Evolutionary conservation across 108 stramenopile species (phyloP).

Genomic region (Phaeodactylum tricornutum): DNA sequence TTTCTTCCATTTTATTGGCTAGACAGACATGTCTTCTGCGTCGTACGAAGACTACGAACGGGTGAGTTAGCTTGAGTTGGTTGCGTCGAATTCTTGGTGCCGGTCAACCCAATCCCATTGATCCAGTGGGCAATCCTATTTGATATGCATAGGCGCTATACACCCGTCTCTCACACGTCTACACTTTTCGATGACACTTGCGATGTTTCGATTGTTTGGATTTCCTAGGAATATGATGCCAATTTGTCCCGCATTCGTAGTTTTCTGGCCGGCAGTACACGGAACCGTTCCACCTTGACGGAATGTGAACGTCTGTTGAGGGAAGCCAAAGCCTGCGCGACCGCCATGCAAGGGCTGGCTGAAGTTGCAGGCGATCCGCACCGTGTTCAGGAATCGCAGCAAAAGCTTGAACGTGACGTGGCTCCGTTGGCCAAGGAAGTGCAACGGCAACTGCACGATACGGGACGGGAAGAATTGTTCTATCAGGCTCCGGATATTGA

Average conservation of each 20-base stretch:
- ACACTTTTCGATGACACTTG: background rate
- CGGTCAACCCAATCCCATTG: no score
- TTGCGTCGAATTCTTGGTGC: no score
- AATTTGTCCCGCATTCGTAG: conserved; percentile 51
- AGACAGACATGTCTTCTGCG: no score
- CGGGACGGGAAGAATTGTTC: conserved; percentile 25
- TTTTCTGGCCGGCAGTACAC: conserved; percentile 38
- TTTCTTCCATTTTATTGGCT: no score
- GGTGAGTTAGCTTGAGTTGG: conserved; percentile 41
- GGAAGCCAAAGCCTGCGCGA: conserved; percentile 48
- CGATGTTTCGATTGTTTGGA: background rate
- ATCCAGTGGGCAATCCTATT: no score
- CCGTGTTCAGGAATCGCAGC: conserved; percentile 44
- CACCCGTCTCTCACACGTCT: no score
- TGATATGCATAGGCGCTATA: no score
- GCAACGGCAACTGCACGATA: conserved; percentile 12
- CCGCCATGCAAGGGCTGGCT: conserved; percentile 69
- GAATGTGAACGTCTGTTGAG: conserved; percentile 54
- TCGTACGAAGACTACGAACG: conserved; percentile 54
- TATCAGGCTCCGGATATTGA: conserved; percentile 24
- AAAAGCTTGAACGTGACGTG: conserved; percentile 52
- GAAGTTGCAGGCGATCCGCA: conserved; percentile 62
- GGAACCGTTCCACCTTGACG: conserved; percentile 23
- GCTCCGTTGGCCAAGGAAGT: conserved; percentile 55
- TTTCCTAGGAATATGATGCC: conserved; percentile 52